A percentile compares a stretch with the other conserved stretches of the same genome.
phyloP scores from a whole-genome alignment of 768 basidiomycete genomes.

The Polyporus arcularius region DNA sequence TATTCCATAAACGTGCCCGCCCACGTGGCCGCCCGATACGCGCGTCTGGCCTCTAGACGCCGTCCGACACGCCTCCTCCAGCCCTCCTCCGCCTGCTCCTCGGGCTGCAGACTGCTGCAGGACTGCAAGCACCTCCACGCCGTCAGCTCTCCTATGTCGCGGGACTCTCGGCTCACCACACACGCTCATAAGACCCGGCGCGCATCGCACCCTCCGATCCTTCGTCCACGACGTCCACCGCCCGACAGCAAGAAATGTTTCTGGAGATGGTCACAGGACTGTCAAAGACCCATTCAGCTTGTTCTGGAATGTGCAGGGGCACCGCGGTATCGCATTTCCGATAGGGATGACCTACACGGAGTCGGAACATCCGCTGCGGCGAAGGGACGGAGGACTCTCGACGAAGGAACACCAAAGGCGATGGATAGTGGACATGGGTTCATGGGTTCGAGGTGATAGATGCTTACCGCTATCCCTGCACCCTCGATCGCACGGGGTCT shows the following conservation, averaged over 20 bases:
- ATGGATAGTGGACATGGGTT: not conserved
- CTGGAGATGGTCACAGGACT: too few species aligned
- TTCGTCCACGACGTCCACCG: not conserved
- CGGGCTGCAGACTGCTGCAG: not conserved
- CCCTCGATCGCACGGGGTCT: not conserved
- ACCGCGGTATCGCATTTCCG: not conserved
- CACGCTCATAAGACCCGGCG: not conserved
- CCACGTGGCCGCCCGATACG: constrained; percentile 9
- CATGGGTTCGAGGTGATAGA: not conserved
- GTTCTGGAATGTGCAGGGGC: not conserved
- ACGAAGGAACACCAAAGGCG: not conserved
- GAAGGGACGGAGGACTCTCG: not conserved
- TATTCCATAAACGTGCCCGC: constrained; percentile 9
- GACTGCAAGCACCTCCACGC: not conserved
- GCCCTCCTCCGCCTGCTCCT: not conserved
- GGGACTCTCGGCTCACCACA: not conserved
- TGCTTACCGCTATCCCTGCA: not conserved
- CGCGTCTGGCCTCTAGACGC: not conserved
- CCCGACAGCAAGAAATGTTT: too few species aligned
- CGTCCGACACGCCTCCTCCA: not conserved
- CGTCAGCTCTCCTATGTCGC: not conserved
- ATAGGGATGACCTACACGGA: not conserved
- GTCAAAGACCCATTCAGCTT: too few species aligned
- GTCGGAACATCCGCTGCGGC: not conserved
- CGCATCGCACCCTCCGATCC: not conserved